Evolutionary conservation across 345 rosid genomes (phyloP).

Genomic region (Psidium friedrichsthalianum): DNA sequence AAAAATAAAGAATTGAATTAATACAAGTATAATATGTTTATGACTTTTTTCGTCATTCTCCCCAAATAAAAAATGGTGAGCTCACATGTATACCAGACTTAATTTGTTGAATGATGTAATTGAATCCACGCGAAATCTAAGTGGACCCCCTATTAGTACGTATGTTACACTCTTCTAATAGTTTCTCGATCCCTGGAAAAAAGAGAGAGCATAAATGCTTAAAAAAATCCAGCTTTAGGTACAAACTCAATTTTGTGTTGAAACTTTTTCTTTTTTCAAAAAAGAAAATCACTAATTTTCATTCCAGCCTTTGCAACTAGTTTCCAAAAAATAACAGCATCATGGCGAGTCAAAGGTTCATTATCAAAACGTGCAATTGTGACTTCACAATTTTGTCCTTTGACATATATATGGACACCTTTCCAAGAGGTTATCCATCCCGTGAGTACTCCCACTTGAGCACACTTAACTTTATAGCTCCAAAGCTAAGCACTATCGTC

Average conservation of each 20-base stretch:
- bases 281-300: background rate
- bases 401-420: too few relatives aligned
- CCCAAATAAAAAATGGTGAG: background rate
- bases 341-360: background rate
- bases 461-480: too few relatives aligned
- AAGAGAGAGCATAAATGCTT: background rate
- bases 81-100: background rate
- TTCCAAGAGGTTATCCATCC: too few relatives aligned
- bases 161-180: background rate
- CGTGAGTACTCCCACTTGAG: too few relatives aligned
- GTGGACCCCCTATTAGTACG: background rate
- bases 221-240: background rate
- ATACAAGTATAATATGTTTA: too few relatives aligned
- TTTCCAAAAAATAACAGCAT: background rate
- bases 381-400: too few relatives aligned
- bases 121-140: background rate
- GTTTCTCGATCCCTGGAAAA: background rate
- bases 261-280: background rate
- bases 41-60: too few relatives aligned
- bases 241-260: background rate
- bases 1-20: too few relatives aligned
- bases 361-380: background rate
- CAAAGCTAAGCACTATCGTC: too few relatives aligned
- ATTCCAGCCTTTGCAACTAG: accelerated
- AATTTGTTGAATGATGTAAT: background rate